phyloP scores from a whole-genome alignment of 164 flowering plant genomes.

The Annona squamosa region DNA sequence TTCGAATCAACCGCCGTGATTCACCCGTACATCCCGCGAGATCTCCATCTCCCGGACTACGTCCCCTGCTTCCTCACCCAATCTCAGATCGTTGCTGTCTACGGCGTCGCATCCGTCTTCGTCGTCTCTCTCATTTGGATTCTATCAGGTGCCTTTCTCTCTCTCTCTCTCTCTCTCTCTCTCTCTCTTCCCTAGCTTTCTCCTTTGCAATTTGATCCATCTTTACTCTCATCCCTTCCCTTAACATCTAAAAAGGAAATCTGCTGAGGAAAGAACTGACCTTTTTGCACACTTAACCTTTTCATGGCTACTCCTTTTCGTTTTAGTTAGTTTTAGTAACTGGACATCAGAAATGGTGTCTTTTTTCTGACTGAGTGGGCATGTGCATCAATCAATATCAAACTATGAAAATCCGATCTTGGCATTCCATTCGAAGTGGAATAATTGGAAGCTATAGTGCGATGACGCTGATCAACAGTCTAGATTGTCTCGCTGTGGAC shows the following conservation, averaged over 20 bases:
- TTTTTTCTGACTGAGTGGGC: no score
- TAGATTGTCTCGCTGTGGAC: background rate
- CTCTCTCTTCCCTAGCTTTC: no score
- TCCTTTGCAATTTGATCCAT: background rate
- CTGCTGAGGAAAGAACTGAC: background rate
- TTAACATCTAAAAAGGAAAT: background rate
- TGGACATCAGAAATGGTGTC: no score
- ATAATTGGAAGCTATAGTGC: background rate
- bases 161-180: background rate
- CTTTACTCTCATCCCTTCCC: background rate
- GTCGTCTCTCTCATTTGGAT: constrained; percentile 54
- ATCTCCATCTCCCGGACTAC: constrained; percentile 52
- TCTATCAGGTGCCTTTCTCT: constrained; percentile 41
- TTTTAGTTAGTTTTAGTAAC: background rate
- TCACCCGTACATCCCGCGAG: constrained; percentile 72
- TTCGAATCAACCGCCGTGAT: background rate
- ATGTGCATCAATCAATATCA: no score
- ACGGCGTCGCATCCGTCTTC: constrained; percentile 36
- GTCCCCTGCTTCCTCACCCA: constrained; percentile 48
- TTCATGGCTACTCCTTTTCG: background rate
- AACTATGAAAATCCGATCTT: no score
- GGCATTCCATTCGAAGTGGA: no score
- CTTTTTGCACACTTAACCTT: background rate
- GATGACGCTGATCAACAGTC: background rate
- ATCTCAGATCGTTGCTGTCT: constrained; percentile 47